Evolutionary conservation across 495 filamentous ascomycete species (phyloP).

Genomic region (Saxispiralis lemnorum): DNA sequence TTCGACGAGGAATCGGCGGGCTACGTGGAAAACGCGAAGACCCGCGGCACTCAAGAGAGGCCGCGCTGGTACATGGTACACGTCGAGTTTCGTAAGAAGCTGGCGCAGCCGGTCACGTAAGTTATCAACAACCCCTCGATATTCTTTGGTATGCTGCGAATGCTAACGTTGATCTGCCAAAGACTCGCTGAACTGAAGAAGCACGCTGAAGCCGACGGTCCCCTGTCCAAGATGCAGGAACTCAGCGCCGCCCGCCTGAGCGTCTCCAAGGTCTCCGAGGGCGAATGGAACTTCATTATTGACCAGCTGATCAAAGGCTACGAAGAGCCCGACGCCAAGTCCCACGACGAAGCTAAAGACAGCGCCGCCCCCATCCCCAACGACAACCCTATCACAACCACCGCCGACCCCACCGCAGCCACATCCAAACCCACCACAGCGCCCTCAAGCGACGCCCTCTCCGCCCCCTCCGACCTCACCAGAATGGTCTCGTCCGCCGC

Average conservation of each 20-base stretch:
- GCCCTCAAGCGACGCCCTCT: too few relatives aligned
- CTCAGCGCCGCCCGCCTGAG: conserved; percentile 65
- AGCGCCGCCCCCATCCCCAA: too few relatives aligned
- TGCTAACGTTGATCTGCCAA: not conserved
- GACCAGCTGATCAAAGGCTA: conserved; percentile 15
- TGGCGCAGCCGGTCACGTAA: conserved; percentile 44
- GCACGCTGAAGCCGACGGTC: conserved; percentile 35
- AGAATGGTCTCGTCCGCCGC: too few relatives aligned
- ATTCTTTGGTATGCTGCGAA: not conserved
- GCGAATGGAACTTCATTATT: conserved; percentile 70
- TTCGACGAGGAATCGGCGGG: conserved; percentile 65
- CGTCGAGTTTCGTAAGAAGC: conserved; percentile 69
- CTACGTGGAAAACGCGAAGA: conserved; percentile 55
- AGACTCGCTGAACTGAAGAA: conserved; percentile 51
- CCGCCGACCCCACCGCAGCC: too few relatives aligned
- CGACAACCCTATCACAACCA: too few relatives aligned
- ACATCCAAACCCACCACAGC: too few relatives aligned
- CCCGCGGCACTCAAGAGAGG: conserved; percentile 35
- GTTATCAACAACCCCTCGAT: not conserved
- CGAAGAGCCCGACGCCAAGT: not conserved
- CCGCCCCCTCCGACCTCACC: too few relatives aligned
- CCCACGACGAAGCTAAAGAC: too few relatives aligned
- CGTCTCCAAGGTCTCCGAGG: conserved; percentile 54
- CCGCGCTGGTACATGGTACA: conserved; percentile 83
- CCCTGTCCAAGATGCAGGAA: conserved; percentile 68